phyloP scores from a whole-genome alignment of 2,329 filamentous ascomycete species.

The Colletotrichum tofieldiae region DNA sequence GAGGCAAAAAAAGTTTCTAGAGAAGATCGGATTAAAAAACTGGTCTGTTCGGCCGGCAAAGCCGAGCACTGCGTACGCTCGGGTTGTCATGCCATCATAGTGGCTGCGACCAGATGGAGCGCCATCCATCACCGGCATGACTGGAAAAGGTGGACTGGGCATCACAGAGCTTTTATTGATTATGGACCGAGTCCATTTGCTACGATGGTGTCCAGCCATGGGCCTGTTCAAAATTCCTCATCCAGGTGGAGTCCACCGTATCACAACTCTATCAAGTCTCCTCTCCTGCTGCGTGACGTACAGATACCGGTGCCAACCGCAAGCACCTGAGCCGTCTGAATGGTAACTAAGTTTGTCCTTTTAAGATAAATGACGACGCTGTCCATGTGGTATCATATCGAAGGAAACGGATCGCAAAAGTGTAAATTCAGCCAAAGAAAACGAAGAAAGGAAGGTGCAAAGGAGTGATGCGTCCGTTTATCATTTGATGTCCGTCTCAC shows the following conservation, averaged over 20 bases:
- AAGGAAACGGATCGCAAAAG: slow-evolving; percentile 37
- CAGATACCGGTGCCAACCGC: slow-evolving; percentile 1
- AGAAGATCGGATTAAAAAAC: slow-evolving; percentile 22
- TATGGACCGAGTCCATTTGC: slow-evolving; percentile 17
- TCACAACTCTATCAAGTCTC: not conserved
- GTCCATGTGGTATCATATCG: slow-evolving; percentile 44
- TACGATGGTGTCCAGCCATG: not conserved
- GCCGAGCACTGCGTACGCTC: slow-evolving; percentile 9
- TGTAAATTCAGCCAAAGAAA: slow-evolving; percentile 39
- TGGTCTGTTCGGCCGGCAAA: not conserved
- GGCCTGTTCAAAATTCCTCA: not conserved
- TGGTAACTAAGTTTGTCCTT: slow-evolving; percentile 7
- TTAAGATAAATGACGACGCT: slow-evolving; percentile 38
- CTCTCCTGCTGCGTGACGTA: not conserved
- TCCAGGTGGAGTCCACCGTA: not conserved
- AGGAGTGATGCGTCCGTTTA: slow-evolving; percentile 34
- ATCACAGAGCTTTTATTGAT: not conserved
- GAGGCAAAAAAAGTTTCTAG: slow-evolving; percentile 5
- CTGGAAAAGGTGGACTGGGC: not conserved
- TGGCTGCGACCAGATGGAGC: not conserved
- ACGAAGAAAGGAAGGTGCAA: not conserved
- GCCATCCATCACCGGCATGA: not conserved
- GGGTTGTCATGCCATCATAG: not conserved
- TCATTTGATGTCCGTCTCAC: slow-evolving; percentile 28
- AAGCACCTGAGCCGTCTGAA: slow-evolving; percentile 16